These are phyloP conservation scores for Setaria italica DNA, from an alignment of 202 grass and related monocot species.

Conservation along the genomic window DNA sequence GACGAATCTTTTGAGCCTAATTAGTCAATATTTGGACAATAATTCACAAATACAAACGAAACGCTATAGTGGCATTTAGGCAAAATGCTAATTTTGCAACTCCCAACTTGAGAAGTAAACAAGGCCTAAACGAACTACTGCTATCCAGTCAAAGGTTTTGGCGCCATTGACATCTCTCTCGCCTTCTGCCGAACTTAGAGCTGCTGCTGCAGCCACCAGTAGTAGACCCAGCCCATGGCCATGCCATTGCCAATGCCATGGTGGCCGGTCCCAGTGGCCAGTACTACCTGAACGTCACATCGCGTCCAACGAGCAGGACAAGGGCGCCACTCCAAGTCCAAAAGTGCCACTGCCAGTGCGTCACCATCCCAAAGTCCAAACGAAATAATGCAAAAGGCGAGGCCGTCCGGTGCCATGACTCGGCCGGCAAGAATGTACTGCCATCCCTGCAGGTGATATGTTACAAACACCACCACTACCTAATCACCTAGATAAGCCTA, in stretches of 20 bases:
- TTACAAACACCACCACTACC: background rate
- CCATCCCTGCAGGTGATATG: constrained; percentile 30
- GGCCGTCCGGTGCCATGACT: background rate
- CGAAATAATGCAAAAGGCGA: constrained; percentile 27
- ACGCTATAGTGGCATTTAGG: too few species aligned
- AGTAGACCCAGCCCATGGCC: too few species aligned
- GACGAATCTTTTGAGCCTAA: too few species aligned
- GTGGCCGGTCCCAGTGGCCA: background rate
- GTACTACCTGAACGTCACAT: constrained; percentile 24
- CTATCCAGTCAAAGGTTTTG: background rate
- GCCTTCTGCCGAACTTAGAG: background rate
- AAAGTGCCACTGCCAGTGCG: constrained; percentile 41
- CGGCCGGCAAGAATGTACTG: constrained; percentile 31
- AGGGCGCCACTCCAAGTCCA: constrained; percentile 49
- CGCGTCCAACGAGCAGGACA: constrained; percentile 36
- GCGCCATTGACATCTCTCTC: background rate
- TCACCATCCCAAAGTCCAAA: constrained; percentile 25
- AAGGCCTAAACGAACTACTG: background rate
- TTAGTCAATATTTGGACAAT: too few species aligned
- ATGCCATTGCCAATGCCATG: background rate
- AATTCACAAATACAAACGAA: too few species aligned
- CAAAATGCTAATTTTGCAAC: too few species aligned
- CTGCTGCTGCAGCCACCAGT: background rate
- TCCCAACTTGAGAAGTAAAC: too few species aligned
- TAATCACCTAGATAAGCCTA: background rate